These are phyloP conservation scores for Monosporozyma servazzii DNA, from an alignment of 805 yeast genomes.

Conservation along the genomic window DNA sequence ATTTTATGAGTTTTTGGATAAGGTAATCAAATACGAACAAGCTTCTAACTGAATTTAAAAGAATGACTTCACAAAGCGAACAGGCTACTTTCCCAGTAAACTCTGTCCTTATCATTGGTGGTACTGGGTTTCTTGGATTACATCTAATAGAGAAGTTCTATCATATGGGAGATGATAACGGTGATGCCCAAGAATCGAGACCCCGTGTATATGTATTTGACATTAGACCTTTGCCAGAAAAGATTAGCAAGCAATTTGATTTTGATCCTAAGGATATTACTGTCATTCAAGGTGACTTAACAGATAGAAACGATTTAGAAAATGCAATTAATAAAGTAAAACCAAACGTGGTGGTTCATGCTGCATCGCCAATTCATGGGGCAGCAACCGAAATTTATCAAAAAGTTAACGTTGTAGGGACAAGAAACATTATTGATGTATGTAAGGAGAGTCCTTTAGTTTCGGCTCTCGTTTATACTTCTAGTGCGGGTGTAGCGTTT, in stretches of 20 bases:
- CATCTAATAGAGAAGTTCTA: conserved; percentile 83
- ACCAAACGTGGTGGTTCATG: conserved; percentile 79
- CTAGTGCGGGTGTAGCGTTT: conserved; percentile 95
- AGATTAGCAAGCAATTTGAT: conserved; percentile 42
- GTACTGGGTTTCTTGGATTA: conserved; percentile 88
- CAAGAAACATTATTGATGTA: conserved; percentile 59
- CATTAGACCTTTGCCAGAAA: conserved; percentile 76
- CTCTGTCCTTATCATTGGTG: conserved; percentile 64
- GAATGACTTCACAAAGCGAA: neutral
- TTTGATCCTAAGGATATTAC: conserved; percentile 48
- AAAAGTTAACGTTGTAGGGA: conserved; percentile 87
- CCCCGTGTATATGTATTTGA: conserved; percentile 83
- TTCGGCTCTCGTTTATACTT: conserved; percentile 67
- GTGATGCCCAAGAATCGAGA: neutral
- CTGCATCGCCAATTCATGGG: conserved; percentile 96
- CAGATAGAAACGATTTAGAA: conserved; percentile 59
- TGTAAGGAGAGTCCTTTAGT: conserved; percentile 34
- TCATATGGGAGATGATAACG: conserved; percentile 41
- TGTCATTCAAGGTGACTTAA: conserved; percentile 76
- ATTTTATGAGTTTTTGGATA: neutral
- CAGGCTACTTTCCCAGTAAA: neutral
- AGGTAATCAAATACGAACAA: neutral
- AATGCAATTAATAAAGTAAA: conserved; percentile 48
- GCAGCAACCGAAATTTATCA: conserved; percentile 70
- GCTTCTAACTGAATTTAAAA: too few relatives aligned